These are phyloP conservation scores for Malassezia furfur DNA, from an alignment of 1,284 basidiomycete genomes.

Conservation along the genomic window DNA sequence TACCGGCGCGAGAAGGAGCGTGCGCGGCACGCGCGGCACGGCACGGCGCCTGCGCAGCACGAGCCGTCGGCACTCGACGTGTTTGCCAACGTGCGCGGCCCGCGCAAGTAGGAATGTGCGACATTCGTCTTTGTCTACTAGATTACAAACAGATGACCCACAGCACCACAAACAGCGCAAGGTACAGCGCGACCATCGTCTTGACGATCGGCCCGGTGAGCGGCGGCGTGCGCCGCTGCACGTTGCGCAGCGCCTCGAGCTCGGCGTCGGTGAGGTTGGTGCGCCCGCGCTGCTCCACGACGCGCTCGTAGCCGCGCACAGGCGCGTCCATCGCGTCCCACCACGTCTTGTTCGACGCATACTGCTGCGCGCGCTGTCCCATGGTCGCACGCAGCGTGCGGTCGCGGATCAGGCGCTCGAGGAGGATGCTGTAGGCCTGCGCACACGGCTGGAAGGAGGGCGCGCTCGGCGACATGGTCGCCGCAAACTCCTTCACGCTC, in stretches of 20 bases:
- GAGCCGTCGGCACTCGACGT: slow-evolving; percentile 16
- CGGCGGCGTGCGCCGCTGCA: slow-evolving; percentile 27
- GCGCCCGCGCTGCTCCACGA: slow-evolving; percentile 20
- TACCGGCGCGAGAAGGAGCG: slow-evolving; percentile 16
- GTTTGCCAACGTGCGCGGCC: slow-evolving; percentile 9
- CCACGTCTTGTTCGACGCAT: slow-evolving; percentile 52
- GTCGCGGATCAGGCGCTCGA: slow-evolving; percentile 49
- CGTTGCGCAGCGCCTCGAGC: slow-evolving; percentile 35
- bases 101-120: slow-evolving; percentile 1
- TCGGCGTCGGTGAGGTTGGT: slow-evolving; percentile 36
- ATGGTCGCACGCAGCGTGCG: slow-evolving; percentile 49
- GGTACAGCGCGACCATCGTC: slow-evolving; percentile 25
- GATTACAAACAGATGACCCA: slow-evolving; percentile 20
- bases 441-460: slow-evolving; percentile 49
- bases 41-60: neutral
- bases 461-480: slow-evolving; percentile 42
- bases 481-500: slow-evolving; percentile 34
- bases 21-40: slow-evolving; percentile 4
- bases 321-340: slow-evolving; percentile 55
- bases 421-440: slow-evolving; percentile 51
- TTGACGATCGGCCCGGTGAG: slow-evolving; percentile 35
- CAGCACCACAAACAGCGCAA: slow-evolving; percentile 23
- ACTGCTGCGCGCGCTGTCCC: slow-evolving; percentile 49
- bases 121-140: neutral
- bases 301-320: slow-evolving; percentile 53